Base-by-base conservation (phyloP, 345 rosid genomes). In the Bruguiera sexangula region DNA sequence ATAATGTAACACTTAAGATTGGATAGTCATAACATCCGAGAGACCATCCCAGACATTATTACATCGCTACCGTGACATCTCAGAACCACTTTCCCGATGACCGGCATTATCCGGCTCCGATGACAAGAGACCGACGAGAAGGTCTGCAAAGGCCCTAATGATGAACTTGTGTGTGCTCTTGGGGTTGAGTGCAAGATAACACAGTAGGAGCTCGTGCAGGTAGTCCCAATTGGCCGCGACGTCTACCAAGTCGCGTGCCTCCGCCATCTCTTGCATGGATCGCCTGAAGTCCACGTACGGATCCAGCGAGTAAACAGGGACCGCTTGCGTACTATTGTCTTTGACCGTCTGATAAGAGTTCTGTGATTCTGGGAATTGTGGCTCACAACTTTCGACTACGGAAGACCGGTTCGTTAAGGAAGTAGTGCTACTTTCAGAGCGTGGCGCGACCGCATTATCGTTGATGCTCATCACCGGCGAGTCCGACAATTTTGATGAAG, bases 181-280 rank as follows among this genome's bases (percentile, higher is more conserved):
- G 1, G 96, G 93, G 76, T 94, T 94, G 60, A 94, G 73, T 3
- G 83, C 77, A 8, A 94, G 88, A 73, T 91, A 91, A 73, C 88
- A 84, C 48, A 82, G 75, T 24, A 94, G 83, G 39, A 94, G 87
- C 84, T 94, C 96, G 59, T 87, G 86, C 81, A 94, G 80, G 81
- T 72, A 86, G 3, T 95, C 89, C 85, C 93, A 92, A 67, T 85
- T 75, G 26, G 84, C 82, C 73, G 76, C 72, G 24, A 83, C 87
- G 59, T 91, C 96, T 8, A 75, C 68, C 59, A 85, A 72, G 62
- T 63, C 76, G 43, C 78, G 85, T 29, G 96, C 97, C 73, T 91
- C 92, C 74, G 90, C 89, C 99, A 95, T 95, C 83, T 95, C 99
- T 66, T 88, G 87, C 99, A 95, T 95, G 73, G 99, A 95, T 77